Evolutionary conservation across 495 filamentous ascomycete species (phyloP).

Genomic region (Penicillium pulvis): DNA sequence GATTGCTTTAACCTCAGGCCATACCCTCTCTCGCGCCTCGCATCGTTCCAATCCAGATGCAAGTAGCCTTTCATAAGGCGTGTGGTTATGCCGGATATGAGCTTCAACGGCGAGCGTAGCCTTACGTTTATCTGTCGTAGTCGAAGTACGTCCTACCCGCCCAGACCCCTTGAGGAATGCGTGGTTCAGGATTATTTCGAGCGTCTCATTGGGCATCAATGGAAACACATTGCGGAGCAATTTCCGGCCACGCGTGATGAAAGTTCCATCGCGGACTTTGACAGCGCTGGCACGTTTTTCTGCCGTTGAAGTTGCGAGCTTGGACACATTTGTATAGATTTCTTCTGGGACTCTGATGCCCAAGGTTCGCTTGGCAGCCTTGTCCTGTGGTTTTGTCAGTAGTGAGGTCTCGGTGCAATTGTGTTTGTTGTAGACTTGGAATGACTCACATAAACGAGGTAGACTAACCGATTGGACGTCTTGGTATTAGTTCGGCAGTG

Average conservation of each 20-base stretch:
- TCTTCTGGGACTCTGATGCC: constrained; percentile 51
- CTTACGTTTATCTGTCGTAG: constrained; percentile 37
- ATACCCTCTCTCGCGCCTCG: constrained; percentile 31
- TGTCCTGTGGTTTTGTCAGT: constrained; percentile 24
- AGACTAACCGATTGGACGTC: constrained; percentile 40
- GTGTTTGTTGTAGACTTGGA: not conserved
- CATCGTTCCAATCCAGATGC: constrained; percentile 23
- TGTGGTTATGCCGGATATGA: constrained; percentile 53
- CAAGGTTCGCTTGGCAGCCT: constrained; percentile 32
- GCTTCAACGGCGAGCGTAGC: constrained; percentile 50
- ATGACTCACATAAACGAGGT: constrained; percentile 44
- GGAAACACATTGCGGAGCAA: constrained; percentile 44
- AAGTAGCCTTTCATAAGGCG: constrained; percentile 48
- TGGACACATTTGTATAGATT: constrained; percentile 35
- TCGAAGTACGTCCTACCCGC: constrained; percentile 47
- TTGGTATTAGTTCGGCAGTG: constrained; percentile 51
- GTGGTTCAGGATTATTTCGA: constrained; percentile 43
- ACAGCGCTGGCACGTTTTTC: constrained; percentile 43
- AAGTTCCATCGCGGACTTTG: constrained; percentile 38
- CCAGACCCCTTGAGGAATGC: constrained; percentile 54
- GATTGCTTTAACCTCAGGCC: constrained; percentile 29
- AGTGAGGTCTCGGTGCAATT: not conserved
- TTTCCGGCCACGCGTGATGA: constrained; percentile 30
- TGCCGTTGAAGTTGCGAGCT: constrained; percentile 37
- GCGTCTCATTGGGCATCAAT: constrained; percentile 40